Conservation (phyloP, 2,329 filamentous ascomycete genomes). For the Chaetomiaceae sp. region DNA sequence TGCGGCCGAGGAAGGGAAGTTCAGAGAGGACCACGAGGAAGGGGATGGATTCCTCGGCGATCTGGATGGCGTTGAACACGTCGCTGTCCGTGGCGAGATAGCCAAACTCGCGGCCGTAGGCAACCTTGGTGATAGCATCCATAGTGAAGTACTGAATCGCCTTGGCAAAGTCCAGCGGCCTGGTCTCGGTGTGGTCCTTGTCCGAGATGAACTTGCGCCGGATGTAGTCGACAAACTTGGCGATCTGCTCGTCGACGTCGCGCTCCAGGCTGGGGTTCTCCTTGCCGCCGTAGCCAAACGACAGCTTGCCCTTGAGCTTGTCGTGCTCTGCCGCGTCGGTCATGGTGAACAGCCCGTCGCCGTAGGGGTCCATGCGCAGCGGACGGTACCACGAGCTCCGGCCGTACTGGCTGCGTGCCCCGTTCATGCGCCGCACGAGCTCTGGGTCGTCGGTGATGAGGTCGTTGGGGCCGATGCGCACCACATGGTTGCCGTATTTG, state of each 20-base stretch:
- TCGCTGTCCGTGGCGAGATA: slow-evolving; percentile 39
- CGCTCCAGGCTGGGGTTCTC: slow-evolving; percentile 40
- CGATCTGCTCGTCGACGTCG: slow-evolving; percentile 40
- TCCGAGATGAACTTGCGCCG: slow-evolving; percentile 30
- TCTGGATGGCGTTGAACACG: slow-evolving; percentile 37
- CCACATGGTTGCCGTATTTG: slow-evolving; percentile 26
- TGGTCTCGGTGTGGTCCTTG: slow-evolving; percentile 8
- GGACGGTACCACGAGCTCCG: slow-evolving; percentile 33
- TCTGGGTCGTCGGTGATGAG: slow-evolving; percentile 27
- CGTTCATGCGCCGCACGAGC: slow-evolving; percentile 19
- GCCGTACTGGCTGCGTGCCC: slow-evolving; percentile 19
- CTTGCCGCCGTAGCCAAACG: slow-evolving; percentile 41
- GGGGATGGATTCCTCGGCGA: slow-evolving; percentile 21
- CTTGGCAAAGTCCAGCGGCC: slow-evolving; percentile 37
- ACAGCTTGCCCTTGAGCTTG: slow-evolving; percentile 33
- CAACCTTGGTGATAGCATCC: slow-evolving; percentile 45
- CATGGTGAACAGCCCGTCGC: slow-evolving; percentile 41
- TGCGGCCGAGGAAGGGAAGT: slow-evolving; percentile 35
- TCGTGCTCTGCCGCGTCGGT: slow-evolving; percentile 39
- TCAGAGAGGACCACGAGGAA: slow-evolving; percentile 23
- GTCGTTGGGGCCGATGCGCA: slow-evolving; percentile 29
- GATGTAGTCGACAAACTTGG: slow-evolving; percentile 38
- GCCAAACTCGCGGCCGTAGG: slow-evolving; percentile 42
- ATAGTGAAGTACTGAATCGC: slow-evolving; percentile 43
- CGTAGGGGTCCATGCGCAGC: slow-evolving; percentile 37